Conservation (phyloP, 768 basidiomycete species). For the Tulasnella sp. region DNA sequence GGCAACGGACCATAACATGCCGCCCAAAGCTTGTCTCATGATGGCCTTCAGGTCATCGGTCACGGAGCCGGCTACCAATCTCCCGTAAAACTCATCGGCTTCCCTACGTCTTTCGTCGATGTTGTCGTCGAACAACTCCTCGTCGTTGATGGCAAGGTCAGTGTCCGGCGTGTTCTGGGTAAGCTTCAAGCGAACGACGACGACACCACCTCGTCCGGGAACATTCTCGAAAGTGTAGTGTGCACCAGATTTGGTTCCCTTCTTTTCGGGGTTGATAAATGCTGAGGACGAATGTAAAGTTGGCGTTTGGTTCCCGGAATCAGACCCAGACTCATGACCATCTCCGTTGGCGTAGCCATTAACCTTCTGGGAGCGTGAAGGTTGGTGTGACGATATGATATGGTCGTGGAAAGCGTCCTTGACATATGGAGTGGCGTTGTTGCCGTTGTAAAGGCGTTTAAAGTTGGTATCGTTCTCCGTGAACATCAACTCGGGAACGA, state of each 20-base stretch:
- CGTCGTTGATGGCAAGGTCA: slow-evolving; percentile 74
- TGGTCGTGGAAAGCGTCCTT: slow-evolving; percentile 99
- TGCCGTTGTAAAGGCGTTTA: slow-evolving; percentile 74
- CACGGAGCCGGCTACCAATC: slow-evolving; percentile 68
- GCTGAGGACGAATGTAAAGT: slow-evolving; percentile 14
- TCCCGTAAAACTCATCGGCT: slow-evolving; percentile 89
- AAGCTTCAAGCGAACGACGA: slow-evolving; percentile 86
- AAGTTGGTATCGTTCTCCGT: slow-evolving; percentile 98
- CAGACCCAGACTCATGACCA: not conserved
- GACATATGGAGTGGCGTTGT: slow-evolving; percentile 69
- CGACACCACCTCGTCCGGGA: slow-evolving; percentile 84
- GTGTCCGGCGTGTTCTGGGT: slow-evolving; percentile 64
- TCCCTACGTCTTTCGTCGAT: slow-evolving; percentile 86
- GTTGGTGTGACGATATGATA: slow-evolving; percentile 78
- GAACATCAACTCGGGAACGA: slow-evolving; percentile 80
- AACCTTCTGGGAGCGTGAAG: slow-evolving; percentile 27
- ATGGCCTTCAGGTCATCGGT: slow-evolving; percentile 90
- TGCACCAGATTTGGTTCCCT: slow-evolving; percentile 85
- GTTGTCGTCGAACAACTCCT: slow-evolving; percentile 74
- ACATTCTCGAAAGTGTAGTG: slow-evolving; percentile 83
- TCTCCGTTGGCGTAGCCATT: slow-evolving; percentile 6
- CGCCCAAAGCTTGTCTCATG: slow-evolving; percentile 89
- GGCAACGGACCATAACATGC: slow-evolving; percentile 73
- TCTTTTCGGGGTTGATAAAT: slow-evolving; percentile 77
- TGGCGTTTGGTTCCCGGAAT: not conserved